Evolutionary conservation across 2,329 filamentous ascomycete genomes (phyloP).

Genomic region (Chalara sp.): DNA sequence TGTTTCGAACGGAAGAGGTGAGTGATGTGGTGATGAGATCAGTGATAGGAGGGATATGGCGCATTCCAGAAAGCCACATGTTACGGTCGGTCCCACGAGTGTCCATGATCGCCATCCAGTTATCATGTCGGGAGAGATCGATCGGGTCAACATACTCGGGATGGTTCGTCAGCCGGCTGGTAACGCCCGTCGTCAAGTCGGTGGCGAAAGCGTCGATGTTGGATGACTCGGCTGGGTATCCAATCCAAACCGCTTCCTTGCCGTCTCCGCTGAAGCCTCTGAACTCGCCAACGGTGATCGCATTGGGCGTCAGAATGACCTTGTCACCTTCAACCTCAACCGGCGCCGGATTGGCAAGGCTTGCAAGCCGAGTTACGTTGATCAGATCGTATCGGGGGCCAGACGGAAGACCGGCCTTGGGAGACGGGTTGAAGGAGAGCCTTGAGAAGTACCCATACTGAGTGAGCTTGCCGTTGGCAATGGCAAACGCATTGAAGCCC

Average conservation of each 20-base stretch:
- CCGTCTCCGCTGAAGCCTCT: constrained; percentile 37
- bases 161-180: constrained; percentile 36
- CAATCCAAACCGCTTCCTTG: constrained; percentile 35
- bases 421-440: too few relatives aligned
- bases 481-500: too few relatives aligned
- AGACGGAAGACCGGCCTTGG: too few relatives aligned
- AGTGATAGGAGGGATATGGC: constrained; percentile 27
- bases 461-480: too few relatives aligned
- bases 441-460: too few relatives aligned
- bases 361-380: constrained; percentile 30
- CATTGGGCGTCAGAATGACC: constrained; percentile 25
- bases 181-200: constrained; percentile 31
- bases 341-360: constrained; percentile 16
- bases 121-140: constrained; percentile 34
- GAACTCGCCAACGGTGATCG: constrained; percentile 35
- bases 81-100: constrained; percentile 35
- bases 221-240: constrained; percentile 30
- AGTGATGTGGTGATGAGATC: not conserved
- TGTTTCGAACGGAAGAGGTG: constrained; percentile 36
- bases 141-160: constrained; percentile 39
- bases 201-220: constrained; percentile 40
- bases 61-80: constrained; percentile 34
- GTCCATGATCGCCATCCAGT: constrained; percentile 38
- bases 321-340: constrained; percentile 21
- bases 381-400: constrained; percentile 34